A percentile compares a stretch with the other conserved stretches of the same genome.
These are phyloP conservation scores for Fusarium globosum DNA, from an alignment of 2,329 filamentous ascomycete species.

Conservation along the genomic window DNA sequence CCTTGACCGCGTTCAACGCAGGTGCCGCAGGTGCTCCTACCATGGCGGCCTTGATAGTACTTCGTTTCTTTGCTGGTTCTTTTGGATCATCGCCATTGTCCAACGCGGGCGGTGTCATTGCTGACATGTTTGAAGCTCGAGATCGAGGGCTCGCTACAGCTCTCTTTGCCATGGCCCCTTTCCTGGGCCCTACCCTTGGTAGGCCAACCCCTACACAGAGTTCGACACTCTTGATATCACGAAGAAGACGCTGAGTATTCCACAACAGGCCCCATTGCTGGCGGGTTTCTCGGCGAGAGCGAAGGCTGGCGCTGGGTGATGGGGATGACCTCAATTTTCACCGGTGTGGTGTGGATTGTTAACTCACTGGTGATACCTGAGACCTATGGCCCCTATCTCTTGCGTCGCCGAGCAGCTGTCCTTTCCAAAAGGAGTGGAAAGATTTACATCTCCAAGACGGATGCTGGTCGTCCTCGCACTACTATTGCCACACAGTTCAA, in stretches of 20 bases:
- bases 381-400: constrained; percentile 69
- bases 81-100: constrained; percentile 73
- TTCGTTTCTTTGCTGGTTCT: constrained; percentile 74
- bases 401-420: constrained; percentile 62
- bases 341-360: constrained; percentile 66
- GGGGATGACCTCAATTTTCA: constrained; percentile 71
- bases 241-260: background rate
- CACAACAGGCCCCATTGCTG: constrained; percentile 65
- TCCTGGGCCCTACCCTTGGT: constrained; percentile 69
- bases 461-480: constrained; percentile 56
- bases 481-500: constrained; percentile 62
- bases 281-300: constrained; percentile 70
- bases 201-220: background rate
- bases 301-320: constrained; percentile 74
- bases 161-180: constrained; percentile 71
- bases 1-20: constrained; percentile 70
- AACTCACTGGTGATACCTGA: constrained; percentile 65
- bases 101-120: constrained; percentile 71
- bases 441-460: constrained; percentile 63
- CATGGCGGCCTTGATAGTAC: constrained; percentile 69
- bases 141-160: constrained; percentile 68
- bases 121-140: constrained; percentile 68
- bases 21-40: constrained; percentile 67
- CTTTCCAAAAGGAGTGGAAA: constrained; percentile 65
- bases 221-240: background rate